Percentiles rank a stretch among this genome's conserved stretches.
Evolutionary conservation across 352 stramenopile species (phyloP).

Genomic region (Pythium scleroteichum): DNA sequence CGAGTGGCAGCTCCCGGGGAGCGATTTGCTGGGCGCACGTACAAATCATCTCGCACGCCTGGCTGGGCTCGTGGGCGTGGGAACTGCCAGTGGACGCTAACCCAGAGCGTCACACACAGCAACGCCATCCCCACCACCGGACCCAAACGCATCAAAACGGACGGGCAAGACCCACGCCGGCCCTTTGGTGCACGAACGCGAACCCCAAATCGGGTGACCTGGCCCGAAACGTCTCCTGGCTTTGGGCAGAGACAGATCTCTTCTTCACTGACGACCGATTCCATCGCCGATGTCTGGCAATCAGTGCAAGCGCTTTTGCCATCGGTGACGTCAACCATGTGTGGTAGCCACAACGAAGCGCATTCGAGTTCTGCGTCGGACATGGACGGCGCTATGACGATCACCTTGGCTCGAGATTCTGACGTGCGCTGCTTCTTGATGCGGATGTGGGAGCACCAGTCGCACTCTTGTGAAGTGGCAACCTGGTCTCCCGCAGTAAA

Average conservation of each 20-base stretch:
- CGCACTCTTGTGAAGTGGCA: slow-evolving; percentile 14
- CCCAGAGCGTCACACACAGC: slow-evolving; percentile 21
- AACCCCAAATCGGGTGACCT: slow-evolving; percentile 12
- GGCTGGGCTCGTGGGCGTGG: slow-evolving; percentile 8
- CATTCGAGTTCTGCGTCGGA: background rate
- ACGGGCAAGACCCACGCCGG: background rate
- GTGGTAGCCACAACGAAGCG: background rate
- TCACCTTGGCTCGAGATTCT: too few species aligned
- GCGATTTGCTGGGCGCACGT: slow-evolving; percentile 1
- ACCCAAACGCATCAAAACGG: background rate
- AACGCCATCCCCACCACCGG: slow-evolving; percentile 22
- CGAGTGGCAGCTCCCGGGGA: slow-evolving; percentile 1
- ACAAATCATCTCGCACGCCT: slow-evolving; percentile 17
- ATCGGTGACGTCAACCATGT: background rate
- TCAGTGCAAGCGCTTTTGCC: background rate
- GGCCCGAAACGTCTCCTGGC: background rate
- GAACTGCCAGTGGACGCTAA: slow-evolving; percentile 15
- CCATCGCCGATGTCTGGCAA: slow-evolving; percentile 2
- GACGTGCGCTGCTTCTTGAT: slow-evolving; percentile 9
- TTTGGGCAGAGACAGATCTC: slow-evolving; percentile 29
- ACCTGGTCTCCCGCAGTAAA: background rate
- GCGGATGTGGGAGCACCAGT: background rate
- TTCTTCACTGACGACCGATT: slow-evolving; percentile 17
- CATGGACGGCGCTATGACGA: slow-evolving; percentile 14
- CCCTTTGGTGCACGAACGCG: slow-evolving; percentile 3